Conservation (phyloP, 2,329 filamentous ascomycete species). For the Fusarium sublunatum region DNA sequence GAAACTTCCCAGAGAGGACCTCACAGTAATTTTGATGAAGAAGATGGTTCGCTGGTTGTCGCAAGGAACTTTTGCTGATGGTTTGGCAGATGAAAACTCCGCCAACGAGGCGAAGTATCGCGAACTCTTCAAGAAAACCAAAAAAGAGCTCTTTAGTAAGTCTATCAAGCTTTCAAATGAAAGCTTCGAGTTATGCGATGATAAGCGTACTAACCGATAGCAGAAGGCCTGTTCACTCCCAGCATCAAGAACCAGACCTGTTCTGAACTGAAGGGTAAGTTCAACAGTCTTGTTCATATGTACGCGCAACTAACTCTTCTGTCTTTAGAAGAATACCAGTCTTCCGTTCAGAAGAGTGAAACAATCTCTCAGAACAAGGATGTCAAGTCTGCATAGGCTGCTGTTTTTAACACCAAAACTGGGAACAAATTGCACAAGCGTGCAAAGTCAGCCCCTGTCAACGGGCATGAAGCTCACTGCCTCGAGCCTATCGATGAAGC, state of each 20-base stretch:
- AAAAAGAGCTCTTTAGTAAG: slow-evolving; percentile 24
- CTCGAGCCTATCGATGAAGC: slow-evolving; percentile 17
- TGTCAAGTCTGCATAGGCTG: slow-evolving; percentile 8
- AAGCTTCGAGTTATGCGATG: not conserved
- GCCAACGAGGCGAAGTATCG: slow-evolving; percentile 17
- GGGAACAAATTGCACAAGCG: slow-evolving; percentile 33
- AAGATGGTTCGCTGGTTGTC: not conserved
- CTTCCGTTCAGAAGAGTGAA: not conserved
- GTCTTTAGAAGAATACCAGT: not conserved
- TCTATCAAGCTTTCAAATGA: not conserved
- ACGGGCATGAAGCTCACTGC: not conserved
- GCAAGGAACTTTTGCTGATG: not conserved
- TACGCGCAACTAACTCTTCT: slow-evolving; percentile 6
- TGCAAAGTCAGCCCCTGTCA: slow-evolving; percentile 15
- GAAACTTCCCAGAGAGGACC: not conserved
- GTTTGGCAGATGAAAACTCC: not conserved
- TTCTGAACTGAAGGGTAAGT: slow-evolving; percentile 11
- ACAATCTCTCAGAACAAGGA: not conserved
- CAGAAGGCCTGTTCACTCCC: slow-evolving; percentile 3
- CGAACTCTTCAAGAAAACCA: slow-evolving; percentile 12
- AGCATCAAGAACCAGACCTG: not conserved
- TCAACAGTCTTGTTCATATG: not conserved
- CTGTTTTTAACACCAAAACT: slow-evolving; percentile 25
- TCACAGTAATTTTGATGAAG: slow-evolving; percentile 7
- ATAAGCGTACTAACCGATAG: slow-evolving; percentile 1